Conservation (phyloP, 2,329 filamentous ascomycete genomes). For the Proliferodiscus dingleyae region DNA sequence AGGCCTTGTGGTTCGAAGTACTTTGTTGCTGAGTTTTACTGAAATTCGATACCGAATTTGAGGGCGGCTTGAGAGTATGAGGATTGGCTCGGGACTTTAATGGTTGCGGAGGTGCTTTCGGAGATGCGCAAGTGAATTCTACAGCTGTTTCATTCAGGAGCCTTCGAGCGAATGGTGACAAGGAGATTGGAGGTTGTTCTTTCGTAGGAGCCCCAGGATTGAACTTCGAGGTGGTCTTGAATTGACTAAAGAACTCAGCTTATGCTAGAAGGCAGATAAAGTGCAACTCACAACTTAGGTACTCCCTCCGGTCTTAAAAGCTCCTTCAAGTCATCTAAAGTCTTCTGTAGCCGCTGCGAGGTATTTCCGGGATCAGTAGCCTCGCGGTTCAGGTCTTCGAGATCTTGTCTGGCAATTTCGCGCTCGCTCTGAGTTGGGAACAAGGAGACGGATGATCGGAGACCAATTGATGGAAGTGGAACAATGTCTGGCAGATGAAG, state of each 20-base stretch:
- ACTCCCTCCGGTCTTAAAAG: constrained; percentile 68
- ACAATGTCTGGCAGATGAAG: constrained; percentile 50
- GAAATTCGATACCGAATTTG: constrained; percentile 13
- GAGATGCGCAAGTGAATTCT: constrained; percentile 24
- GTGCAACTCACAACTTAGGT: constrained; percentile 46
- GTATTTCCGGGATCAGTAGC: constrained; percentile 52
- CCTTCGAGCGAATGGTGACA: constrained; percentile 30
- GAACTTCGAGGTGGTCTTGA: constrained; percentile 44
- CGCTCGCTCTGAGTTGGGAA: constrained; percentile 51
- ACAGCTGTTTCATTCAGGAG: constrained; percentile 29
- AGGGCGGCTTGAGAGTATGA: constrained; percentile 17
- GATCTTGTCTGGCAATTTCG: constrained; percentile 43
- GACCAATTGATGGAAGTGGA: constrained; percentile 57
- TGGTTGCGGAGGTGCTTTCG: constrained; percentile 15
- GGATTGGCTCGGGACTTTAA: not conserved
- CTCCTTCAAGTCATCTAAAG: constrained; percentile 68
- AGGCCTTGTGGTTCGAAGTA: constrained; percentile 3
- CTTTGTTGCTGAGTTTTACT: constrained; percentile 1
- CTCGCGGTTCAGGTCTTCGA: constrained; percentile 69
- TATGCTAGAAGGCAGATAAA: constrained; percentile 14
- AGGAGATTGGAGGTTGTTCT: constrained; percentile 16
- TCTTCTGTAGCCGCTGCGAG: constrained; percentile 64
- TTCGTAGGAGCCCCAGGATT: constrained; percentile 8
- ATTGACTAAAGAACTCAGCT: constrained; percentile 44
- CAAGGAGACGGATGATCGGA: constrained; percentile 44